These are phyloP conservation scores for Escovopsis sp. DNA, from an alignment of 2,329 filamentous ascomycete species.

Conservation along the genomic window DNA sequence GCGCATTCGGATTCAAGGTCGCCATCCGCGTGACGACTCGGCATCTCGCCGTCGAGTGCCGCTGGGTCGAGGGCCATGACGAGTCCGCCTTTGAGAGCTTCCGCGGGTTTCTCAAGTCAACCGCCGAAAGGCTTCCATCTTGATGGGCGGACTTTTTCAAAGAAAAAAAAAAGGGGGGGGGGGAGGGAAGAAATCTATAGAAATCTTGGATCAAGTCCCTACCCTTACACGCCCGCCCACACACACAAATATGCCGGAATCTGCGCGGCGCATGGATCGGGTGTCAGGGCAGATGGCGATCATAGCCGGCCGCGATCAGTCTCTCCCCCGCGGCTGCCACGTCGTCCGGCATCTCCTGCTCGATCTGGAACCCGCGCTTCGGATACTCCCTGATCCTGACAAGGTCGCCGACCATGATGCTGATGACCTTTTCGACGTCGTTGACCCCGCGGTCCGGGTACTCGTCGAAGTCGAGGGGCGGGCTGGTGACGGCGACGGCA, in stretches of 20 bases:
- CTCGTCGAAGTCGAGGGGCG: conserved; percentile 22
- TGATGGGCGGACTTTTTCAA: neutral
- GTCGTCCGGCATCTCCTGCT: conserved; percentile 24
- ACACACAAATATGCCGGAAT: neutral
- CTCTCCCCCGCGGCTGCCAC: conserved; percentile 28
- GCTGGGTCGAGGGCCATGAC: conserved; percentile 59
- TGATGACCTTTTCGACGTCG: conserved; percentile 25
- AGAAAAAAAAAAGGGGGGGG: too few relatives aligned
- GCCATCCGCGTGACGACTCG: conserved; percentile 26
- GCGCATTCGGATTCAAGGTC: conserved; percentile 44
- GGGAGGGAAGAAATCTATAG: neutral
- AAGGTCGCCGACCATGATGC: conserved; percentile 31
- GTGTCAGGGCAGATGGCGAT: conserved; percentile 22
- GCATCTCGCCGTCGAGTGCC: conserved; percentile 34
- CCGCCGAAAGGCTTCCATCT: conserved; percentile 6
- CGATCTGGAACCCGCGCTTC: conserved; percentile 27
- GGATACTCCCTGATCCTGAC: conserved; percentile 29
- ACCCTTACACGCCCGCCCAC: too few relatives aligned
- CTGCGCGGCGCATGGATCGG: neutral
- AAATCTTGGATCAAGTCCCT: neutral
- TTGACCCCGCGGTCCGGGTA: conserved; percentile 26
- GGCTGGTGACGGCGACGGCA: conserved; percentile 26
- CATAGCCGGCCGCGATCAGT: conserved; percentile 24
- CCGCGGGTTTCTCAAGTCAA: conserved; percentile 55
- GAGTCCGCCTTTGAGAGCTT: conserved; percentile 73